These are phyloP conservation scores for Stephania yunnanensis DNA, from an alignment of 164 flowering plant species.

Conservation along the genomic window DNA sequence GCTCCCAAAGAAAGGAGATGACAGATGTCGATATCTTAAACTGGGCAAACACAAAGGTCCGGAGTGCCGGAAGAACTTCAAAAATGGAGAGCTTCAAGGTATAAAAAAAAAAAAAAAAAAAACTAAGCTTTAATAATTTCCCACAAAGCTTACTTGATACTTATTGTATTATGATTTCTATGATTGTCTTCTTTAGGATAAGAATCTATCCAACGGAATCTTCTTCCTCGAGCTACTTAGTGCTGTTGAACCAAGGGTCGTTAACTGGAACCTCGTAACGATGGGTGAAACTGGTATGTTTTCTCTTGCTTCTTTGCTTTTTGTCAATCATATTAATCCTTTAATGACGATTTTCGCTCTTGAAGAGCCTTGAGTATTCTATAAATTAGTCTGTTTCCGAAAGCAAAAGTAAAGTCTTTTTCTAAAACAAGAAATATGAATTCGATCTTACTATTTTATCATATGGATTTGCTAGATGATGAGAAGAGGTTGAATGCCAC, in stretches of 20 bases:
- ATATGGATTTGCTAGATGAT: conserved; percentile 45
- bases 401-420: neutral
- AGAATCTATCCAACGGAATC: conserved; percentile 64
- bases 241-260: conserved; percentile 88
- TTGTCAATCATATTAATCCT: neutral
- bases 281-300: conserved; percentile 71
- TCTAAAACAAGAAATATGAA: neutral
- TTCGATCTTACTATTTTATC: conserved; percentile 2
- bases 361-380: neutral
- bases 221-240: conserved; percentile 94
- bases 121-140: neutral
- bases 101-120: neutral
- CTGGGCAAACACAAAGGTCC: conserved; percentile 85
- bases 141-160: neutral
- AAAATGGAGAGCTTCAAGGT: conserved; percentile 88
- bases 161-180: neutral
- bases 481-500: conserved; percentile 90
- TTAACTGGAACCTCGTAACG: conserved; percentile 85
- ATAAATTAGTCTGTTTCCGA: neutral
- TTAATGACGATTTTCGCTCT: neutral
- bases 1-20: conserved; percentile 71
- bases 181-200: conserved; percentile 45
- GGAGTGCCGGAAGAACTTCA: conserved; percentile 52
- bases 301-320: neutral
- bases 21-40: conserved; percentile 69